Evolutionary conservation across 148 eudicot genomes (phyloP), one percentile per base, ranked within the genome.

Genomic region (Cornus controversa): DNA sequence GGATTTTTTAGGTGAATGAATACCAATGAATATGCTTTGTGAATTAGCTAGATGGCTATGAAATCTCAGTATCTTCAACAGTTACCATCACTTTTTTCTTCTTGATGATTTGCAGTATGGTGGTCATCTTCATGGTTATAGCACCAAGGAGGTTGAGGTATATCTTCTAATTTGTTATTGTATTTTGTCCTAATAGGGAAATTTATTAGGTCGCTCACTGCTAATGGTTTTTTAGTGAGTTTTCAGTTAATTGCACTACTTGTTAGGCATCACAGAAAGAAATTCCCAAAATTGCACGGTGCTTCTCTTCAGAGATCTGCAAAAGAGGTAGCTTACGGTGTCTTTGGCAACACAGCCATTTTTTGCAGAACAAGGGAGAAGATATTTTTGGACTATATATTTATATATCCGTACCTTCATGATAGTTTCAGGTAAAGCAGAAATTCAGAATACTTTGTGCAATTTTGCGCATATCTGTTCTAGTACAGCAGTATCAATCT

Each of bases 181-280:
- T 73, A 27, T 62, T 77, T 66, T 53, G 37, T 40, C 24, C 10
- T n/a, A 60, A 62, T 34, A 0, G 18, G 20, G 10, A 6, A 10
- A 67, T 2, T 13, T 57, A 68, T 76, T 67, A 65, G 25, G 31
- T 31, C 28, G 34, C 63, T 67, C 68, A 25, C 45, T 77, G 65
- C 75, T 76, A 62, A 71, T 80, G 45, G 67, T 65, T 53, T 25
- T 69, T 82, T 23, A 1, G 64, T 6, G 75, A 54, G 23, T 50
- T 77, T 83, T 76, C 97, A 93, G 97, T 81, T 93, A 57, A 88
- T 91, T 71, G 91, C 90, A 40, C 78, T 87, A 76, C 91, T 93
- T 58, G 89, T 76, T 71, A 88, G 79, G 72, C 85, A 87, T 87
- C 94, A 93, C 67, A 86, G 93, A 75, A 93, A 93, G 80, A 91